Conservation (phyloP, 345 rosid species). For the Eucalyptus viminalis region DNA sequence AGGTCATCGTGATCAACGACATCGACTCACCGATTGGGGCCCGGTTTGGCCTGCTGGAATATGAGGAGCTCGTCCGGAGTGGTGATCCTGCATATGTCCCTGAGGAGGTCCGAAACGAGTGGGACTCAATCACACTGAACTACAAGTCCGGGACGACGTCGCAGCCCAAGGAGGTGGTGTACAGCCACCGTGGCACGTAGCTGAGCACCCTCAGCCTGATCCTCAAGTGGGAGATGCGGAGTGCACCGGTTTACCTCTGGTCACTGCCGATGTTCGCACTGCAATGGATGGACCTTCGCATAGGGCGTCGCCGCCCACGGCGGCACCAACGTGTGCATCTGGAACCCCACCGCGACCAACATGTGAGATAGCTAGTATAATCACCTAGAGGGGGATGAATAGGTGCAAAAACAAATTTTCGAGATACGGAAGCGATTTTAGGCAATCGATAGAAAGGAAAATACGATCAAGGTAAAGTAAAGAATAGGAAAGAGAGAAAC, state of each 20-base stretch:
- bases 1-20: conserved; percentile 40
- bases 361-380: conserved; percentile 2
- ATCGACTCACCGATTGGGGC: conserved; percentile 29
- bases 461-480: too few species aligned
- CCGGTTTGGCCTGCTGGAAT: conserved; percentile 33
- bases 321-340: conserved; percentile 52
- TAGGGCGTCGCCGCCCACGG: conserved; percentile 63
- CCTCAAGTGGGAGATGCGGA: conserved; percentile 50
- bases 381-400: too few species aligned
- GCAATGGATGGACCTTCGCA: conserved; percentile 72
- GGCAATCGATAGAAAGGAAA: too few species aligned
- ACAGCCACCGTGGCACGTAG: conserved; percentile 65
- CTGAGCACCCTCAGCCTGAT: conserved; percentile 41
- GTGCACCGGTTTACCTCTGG: conserved; percentile 33
- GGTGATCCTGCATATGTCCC: conserved; percentile 21
- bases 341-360: conserved; percentile 31
- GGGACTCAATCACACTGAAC: conserved; percentile 52
- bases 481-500: too few species aligned
- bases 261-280: conserved; percentile 71
- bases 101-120: conserved; percentile 18
- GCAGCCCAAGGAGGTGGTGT: conserved; percentile 56
- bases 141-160: conserved; percentile 74
- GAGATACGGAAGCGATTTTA: too few species aligned
- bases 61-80: conserved; percentile 32
- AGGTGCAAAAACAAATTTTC: too few species aligned